Conservation (phyloP, 176 grass and related monocot genomes). For the Miscanthus lutarioriparius region DNA sequence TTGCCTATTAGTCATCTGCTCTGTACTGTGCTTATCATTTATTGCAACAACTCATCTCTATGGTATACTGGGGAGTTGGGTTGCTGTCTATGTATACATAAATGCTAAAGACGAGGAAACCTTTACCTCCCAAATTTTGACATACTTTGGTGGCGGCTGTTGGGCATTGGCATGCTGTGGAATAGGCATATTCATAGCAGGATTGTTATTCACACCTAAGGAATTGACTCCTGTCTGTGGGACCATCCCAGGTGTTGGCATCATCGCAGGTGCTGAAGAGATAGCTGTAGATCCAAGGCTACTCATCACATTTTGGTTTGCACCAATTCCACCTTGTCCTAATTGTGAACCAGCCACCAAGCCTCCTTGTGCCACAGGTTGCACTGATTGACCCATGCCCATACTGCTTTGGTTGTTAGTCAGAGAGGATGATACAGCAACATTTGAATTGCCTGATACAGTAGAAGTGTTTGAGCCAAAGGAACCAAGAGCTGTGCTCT, state of each 20-base stretch:
- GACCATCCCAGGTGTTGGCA: constrained; percentile 81
- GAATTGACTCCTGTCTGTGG: constrained; percentile 75
- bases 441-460: constrained; percentile 66
- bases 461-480: constrained; percentile 61
- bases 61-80: constrained; percentile 4
- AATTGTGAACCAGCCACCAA: constrained; percentile 64
- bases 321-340: constrained; percentile 70
- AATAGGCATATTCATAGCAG: constrained; percentile 80
- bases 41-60: constrained; percentile 16
- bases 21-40: not conserved
- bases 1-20: not conserved
- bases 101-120: constrained; percentile 27
- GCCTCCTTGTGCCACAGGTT: constrained; percentile 66
- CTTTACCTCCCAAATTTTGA: constrained; percentile 98
- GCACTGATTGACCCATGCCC: constrained; percentile 57
- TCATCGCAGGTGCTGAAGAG: constrained; percentile 74
- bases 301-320: constrained; percentile 70
- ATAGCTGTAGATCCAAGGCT: constrained; percentile 57
- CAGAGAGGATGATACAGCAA: constrained; percentile 56
- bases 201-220: constrained; percentile 62
- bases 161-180: constrained; percentile 65
- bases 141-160: constrained; percentile 77
- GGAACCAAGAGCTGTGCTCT: constrained; percentile 60
- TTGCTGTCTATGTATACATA: not conserved
- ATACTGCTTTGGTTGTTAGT: constrained; percentile 64